Percentiles rank a stretch among this genome's conserved stretches.
Evolutionary conservation across 495 filamentous ascomycete species (phyloP).

Genomic region (Aspergillus coremiiformis): DNA sequence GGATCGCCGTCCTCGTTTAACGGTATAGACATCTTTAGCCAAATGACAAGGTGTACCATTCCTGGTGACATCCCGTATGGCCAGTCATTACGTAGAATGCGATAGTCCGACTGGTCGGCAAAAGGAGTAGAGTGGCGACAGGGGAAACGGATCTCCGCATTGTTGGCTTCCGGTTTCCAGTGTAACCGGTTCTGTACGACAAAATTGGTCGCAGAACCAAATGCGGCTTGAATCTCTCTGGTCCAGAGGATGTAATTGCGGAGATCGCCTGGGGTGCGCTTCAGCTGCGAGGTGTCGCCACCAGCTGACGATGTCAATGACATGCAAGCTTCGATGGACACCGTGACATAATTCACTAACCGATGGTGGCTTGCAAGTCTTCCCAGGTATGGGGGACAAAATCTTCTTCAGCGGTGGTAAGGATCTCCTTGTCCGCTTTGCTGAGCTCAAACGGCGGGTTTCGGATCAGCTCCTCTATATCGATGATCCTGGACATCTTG

Average conservation of each 20-base stretch:
- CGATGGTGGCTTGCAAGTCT: not conserved
- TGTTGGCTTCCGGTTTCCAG: not conserved
- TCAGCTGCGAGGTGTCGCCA: not conserved
- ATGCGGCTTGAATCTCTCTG: not conserved
- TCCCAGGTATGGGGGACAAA: slow-evolving; percentile 1
- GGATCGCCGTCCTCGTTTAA: not conserved
- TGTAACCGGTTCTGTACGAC: not conserved
- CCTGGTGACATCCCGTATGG: not conserved
- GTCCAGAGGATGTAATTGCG: slow-evolving; percentile 5
- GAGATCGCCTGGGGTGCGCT: not conserved
- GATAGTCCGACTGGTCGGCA: not conserved
- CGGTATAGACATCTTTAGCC: not conserved
- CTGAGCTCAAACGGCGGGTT: slow-evolving; percentile 3
- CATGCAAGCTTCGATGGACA: not conserved
- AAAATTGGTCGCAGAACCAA: not conserved
- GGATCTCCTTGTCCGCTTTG: not conserved
- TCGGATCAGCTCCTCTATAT: not conserved
- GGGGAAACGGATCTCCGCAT: not conserved
- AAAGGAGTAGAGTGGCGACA: not conserved
- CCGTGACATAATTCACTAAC: not conserved
- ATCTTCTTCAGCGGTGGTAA: not conserved
- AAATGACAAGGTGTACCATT: not conserved
- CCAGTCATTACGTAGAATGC: slow-evolving; percentile 5
- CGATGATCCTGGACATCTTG: not conserved
- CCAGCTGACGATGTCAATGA: not conserved